These are phyloP conservation scores for Aspergillus clavatus DNA, from an alignment of 2,329 filamentous ascomycete genomes.

Conservation along the genomic window DNA sequence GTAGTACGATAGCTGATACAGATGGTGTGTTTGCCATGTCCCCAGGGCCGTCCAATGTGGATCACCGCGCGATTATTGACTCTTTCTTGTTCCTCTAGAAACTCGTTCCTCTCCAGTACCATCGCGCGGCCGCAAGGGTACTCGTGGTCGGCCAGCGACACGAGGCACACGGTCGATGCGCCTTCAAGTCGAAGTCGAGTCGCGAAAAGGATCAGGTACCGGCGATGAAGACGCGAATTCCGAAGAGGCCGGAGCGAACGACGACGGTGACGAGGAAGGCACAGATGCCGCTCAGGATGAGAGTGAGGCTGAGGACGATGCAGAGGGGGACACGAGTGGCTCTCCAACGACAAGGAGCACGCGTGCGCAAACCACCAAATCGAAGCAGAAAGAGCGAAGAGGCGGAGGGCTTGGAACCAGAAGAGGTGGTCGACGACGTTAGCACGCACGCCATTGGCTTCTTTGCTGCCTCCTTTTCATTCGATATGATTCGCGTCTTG, in stretches of 20 bases:
- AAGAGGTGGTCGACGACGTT: conserved; percentile 33
- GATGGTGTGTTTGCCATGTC: conserved; percentile 36
- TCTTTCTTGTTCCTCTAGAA: conserved; percentile 25
- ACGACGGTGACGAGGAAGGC: conserved; percentile 37
- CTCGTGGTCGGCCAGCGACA: conserved; percentile 29
- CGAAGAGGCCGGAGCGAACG: conserved; percentile 35
- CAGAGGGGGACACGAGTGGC: conserved; percentile 31
- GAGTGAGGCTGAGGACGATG: conserved; percentile 37
- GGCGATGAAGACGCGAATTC: conserved; percentile 38
- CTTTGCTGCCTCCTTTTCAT: conserved; percentile 2
- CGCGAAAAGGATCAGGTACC: conserved; percentile 25
- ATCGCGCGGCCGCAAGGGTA: conserved; percentile 35
- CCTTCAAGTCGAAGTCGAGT: conserved; percentile 37
- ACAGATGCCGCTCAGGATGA: conserved; percentile 34
- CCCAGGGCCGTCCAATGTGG: conserved; percentile 1
- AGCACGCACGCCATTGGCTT: conserved; percentile 10
- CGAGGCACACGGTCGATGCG: conserved; percentile 37
- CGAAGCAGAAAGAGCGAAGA: conserved; percentile 35
- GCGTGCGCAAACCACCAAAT: conserved; percentile 31
- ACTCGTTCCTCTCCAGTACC: conserved; percentile 42
- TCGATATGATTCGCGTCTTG: conserved; percentile 9
- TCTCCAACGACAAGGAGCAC: conserved; percentile 34
- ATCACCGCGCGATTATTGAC: neutral
- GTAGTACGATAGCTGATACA: conserved; percentile 45
- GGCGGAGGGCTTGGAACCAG: conserved; percentile 34